Evolutionary conservation across 345 rosid genomes (phyloP), one percentile per base, ranked within the genome.

Genomic region (Camelina laxa): DNA sequence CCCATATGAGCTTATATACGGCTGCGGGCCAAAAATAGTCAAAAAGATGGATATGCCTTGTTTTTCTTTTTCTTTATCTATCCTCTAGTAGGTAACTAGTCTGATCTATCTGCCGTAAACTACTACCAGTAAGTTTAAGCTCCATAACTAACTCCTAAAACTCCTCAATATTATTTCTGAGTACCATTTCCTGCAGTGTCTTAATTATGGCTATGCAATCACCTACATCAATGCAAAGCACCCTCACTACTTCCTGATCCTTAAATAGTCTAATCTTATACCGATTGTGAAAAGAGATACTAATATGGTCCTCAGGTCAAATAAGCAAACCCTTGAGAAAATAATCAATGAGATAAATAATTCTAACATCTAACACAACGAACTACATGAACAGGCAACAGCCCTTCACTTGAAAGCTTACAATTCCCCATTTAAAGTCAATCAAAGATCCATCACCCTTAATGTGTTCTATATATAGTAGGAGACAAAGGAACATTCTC

Each of bases 121-220:
- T 61, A 39, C 13, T 27, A 56, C 13, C 20, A n/a, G 22, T 31
- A 31, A n/a, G 22, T 62, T 63, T n/a, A 44, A 66, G 70, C 12
- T 48, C 47, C n/a, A 66, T 35, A 66, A 49, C 59, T 31, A 65
- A 49, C 33, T 31, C 70, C 49, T 48, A 65, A 65, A 47, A 58
- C 56, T 33, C 30, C 17, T 17, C 6, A 39, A 19, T 22, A 53
- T 21, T 21, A 42, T n/a, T 36, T 38, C 30, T 0, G 44, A 30
- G 10, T 21, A 30, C 16, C 35, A 13, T 19, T 21, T 36, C 17
- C 70, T 49, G 30, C 42, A 66, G 31, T 30, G 42, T 30, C 30
- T 31, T 47, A 33, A 47, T 16, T 16, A 51, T 12, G 67, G 15
- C 36, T 1, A 67, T 15, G 30, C 5, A 12, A 38, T 21, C 21